Percentiles rank a stretch among this genome's conserved stretches.
These are phyloP conservation scores for Calycina herbarum DNA, from an alignment of 2,329 filamentous ascomycete species.

Conservation along the genomic window DNA sequence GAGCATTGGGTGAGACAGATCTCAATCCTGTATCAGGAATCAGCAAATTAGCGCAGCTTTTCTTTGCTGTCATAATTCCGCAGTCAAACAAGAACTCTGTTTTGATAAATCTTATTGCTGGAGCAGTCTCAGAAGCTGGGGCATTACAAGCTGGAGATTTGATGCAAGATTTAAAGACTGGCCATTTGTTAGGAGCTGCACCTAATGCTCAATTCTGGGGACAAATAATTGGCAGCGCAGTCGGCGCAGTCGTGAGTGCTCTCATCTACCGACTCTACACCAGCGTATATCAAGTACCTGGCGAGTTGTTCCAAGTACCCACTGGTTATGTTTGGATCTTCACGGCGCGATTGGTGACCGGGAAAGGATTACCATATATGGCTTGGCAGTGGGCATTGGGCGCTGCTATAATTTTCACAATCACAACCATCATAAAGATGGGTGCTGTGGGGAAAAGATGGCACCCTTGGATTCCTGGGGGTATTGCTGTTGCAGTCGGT, in stretches of 20 bases:
- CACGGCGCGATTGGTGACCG: conserved; percentile 89
- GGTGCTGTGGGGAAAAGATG: conserved; percentile 54
- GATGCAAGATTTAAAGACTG: conserved; percentile 96
- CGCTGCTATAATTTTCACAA: conserved; percentile 72
- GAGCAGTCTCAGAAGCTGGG: conserved; percentile 80
- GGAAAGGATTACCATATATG: conserved; percentile 81
- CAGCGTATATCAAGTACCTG: conserved; percentile 83
- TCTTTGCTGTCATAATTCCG: conserved; percentile 90
- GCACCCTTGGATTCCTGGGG: conserved; percentile 80
- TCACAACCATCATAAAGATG: conserved; percentile 71
- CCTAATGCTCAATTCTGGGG: conserved; percentile 97
- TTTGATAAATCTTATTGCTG: conserved; percentile 93
- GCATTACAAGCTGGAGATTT: conserved; percentile 94
- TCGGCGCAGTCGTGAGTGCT: conserved; percentile 83
- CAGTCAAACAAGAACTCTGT: conserved; percentile 78
- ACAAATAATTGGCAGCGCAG: conserved; percentile 85
- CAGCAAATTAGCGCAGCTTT: conserved; percentile 91
- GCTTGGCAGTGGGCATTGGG: conserved; percentile 77
- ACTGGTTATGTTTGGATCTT: conserved; percentile 98
- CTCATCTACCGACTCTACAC: conserved; percentile 89
- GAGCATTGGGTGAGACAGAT: conserved; percentile 78
- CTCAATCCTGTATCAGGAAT: conserved; percentile 96
- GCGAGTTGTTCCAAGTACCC: conserved; percentile 87
- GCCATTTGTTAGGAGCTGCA: conserved; percentile 86
- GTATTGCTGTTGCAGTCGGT: conserved; percentile 94